Base-by-base conservation (phyloP, 2,329 filamentous ascomycete genomes). In the Polychaeton citri region DNA sequence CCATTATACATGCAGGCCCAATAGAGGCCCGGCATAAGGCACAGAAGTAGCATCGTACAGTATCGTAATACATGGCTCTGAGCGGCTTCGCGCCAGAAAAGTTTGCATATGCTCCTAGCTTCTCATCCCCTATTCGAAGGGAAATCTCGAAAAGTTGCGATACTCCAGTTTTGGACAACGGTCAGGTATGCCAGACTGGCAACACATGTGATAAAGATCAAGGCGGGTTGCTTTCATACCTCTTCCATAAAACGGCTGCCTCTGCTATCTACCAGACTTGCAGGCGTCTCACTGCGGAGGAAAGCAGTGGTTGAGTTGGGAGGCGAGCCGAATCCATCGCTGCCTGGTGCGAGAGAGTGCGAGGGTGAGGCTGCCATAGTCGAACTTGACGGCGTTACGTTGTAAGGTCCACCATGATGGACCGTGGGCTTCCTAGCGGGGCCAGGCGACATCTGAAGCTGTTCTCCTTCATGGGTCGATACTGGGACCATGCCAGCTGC, bases 401-500 rank as follows among this genome's bases (percentile, higher is more conserved):
- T 41, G 34, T 52, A 53, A 2, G 55, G 49, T 5, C 53, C 52
- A 10, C 47, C 47, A 18, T 45, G 43, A 26, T 56, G 53, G 13
- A 57, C 36, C 21, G 50, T 54, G 2, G 51, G 51, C 35, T 45
- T 48, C 15, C 57, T 45, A 21, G 51, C 52, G 31, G 55, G 54
- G 9, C 55, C 51, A 19, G 54, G 50, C 24, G 49, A 52, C 33
- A 59, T 48, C 21, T 44, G 46, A 37, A 53, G 45, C 36, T 43
- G 41, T 21, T 49, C 44, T 17, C 19, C 34, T 36, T 15, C 30
- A 24, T 18, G 36, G 37, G 15, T 21, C 40, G 15, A 35, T 26
- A 34, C 30, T 38, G 34, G 26, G 39, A 41, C 15, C 24, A 28
- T 36, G 8, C 36, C 31, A 17, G 42, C 39, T n/a, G 38, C 38